Base-by-base conservation (phyloP, 805 yeast genomes). In the Monosporozyma yasuniensis region DNA sequence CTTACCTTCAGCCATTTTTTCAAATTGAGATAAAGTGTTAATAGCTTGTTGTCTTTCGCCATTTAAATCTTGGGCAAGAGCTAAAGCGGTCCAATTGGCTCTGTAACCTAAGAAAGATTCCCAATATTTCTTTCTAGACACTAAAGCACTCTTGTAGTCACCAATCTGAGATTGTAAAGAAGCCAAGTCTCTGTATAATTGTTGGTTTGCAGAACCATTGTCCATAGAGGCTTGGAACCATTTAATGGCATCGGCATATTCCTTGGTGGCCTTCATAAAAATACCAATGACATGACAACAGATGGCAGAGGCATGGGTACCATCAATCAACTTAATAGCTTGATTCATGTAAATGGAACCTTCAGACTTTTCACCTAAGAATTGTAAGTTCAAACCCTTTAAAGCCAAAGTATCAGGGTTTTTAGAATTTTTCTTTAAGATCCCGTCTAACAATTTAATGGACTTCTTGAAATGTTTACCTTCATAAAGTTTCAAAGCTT, bases 31-130 rank as follows among this genome's bases (percentile, higher is more conserved):
- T 57, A 90, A 74, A 1, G 91, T 85, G 50, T 77, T 77, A 50
- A 83, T 82, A 6, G 96, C 91, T 22, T 78, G 79, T 35, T 71
- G 72, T 60, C 74, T 77, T 60, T 89, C 87, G 23, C 78, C 76
- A 63, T 78, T 79, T 62, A 90, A 72, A 65, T 86, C 87, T 62
- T 84, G 87, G 1, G 97, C 96, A 42, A 88, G 75, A 1, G 96
- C 96, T 47, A 85, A 74, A 0, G 84, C 83, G 1, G 95, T 85
- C 96, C 96, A 90, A 62, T 87, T 86, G 53, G 91, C 89, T 55
- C 96, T 77, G 63, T 80, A 86, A 0, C 95, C 95, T 10, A 93
- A 81, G 57, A 78, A 83, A 23, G 77, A 75, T 58, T 84, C 86
- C 66, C 93, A 74, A 59, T 80, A 81, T 37, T 74, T 73, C 52